Percentiles rank a stretch among this genome's conserved stretches.
phyloP scores from a whole-genome alignment of 208 protist species.

The Trypanosoma platydactyli region DNA sequence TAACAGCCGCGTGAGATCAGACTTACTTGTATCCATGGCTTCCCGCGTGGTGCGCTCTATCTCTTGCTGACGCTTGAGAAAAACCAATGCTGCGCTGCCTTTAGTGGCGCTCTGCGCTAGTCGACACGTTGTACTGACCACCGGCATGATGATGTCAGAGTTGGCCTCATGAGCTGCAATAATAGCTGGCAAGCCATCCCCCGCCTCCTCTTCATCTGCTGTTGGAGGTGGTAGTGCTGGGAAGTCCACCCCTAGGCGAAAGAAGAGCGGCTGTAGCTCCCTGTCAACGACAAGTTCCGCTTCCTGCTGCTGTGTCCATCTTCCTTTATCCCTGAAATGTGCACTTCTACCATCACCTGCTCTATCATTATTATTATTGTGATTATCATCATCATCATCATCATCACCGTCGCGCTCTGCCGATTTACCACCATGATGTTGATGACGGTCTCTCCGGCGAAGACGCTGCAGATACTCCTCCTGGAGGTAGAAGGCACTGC shows the following conservation, averaged over 20 bases:
- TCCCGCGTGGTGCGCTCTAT: slow-evolving; percentile 59
- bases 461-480: slow-evolving; percentile 30
- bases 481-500: slow-evolving; percentile 62
- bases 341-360: neutral
- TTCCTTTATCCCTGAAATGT: neutral
- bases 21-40: slow-evolving; percentile 72
- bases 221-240: slow-evolving; percentile 19
- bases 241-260: slow-evolving; percentile 69
- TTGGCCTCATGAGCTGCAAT: slow-evolving; percentile 27
- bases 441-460: neutral
- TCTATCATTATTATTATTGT: neutral
- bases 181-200: slow-evolving; percentile 12
- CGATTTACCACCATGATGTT: neutral
- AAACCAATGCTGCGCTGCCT: slow-evolving; percentile 55
- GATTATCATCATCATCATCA: neutral
- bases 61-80: slow-evolving; percentile 53
- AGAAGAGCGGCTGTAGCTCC: slow-evolving; percentile 61
- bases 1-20: slow-evolving; percentile 55
- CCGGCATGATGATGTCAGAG: slow-evolving; percentile 77
- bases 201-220: neutral
- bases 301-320: neutral
- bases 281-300: slow-evolving; percentile 21
- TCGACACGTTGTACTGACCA: slow-evolving; percentile 48
- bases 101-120: slow-evolving; percentile 51
- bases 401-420: slow-evolving; percentile 3